These are phyloP conservation scores for Sugiyamaella valdiviana DNA, from an alignment of 805 yeast genomes.

Conservation along the genomic window DNA sequence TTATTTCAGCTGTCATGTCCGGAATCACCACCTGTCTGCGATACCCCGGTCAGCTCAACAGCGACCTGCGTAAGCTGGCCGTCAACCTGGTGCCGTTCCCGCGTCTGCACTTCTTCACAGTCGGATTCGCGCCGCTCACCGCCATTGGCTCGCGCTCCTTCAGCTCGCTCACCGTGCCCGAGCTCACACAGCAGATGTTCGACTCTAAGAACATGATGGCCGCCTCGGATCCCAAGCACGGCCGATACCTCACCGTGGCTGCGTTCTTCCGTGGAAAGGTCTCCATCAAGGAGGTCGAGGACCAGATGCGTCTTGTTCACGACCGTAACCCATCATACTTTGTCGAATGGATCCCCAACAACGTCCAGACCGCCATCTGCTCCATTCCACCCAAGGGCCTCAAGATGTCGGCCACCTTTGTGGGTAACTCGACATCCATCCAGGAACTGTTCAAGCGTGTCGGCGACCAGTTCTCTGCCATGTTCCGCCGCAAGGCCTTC, in stretches of 20 bases:
- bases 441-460: constrained; percentile 87
- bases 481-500: constrained; percentile 92
- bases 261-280: constrained; percentile 93
- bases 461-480: constrained; percentile 82
- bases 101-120: constrained; percentile 91
- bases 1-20: constrained; percentile 88
- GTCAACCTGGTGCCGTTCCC: constrained; percentile 94
- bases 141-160: constrained; percentile 75
- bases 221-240: constrained; percentile 84
- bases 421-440: constrained; percentile 89
- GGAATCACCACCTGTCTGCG: constrained; percentile 92
- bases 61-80: constrained; percentile 87
- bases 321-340: constrained; percentile 74
- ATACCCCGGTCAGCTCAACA: constrained; percentile 91
- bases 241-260: constrained; percentile 87
- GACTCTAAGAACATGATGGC: constrained; percentile 95
- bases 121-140: constrained; percentile 88
- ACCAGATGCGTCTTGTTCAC: constrained; percentile 81
- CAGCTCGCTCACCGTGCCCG: constrained; percentile 81
- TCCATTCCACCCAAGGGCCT: constrained; percentile 80
- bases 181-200: constrained; percentile 88
- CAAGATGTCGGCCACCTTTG: constrained; percentile 87
- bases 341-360: constrained; percentile 95
- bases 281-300: constrained; percentile 89
- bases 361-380: constrained; percentile 90